phyloP scores from a whole-genome alignment of 202 grass and related monocot genomes.

The Carex arenaria region DNA sequence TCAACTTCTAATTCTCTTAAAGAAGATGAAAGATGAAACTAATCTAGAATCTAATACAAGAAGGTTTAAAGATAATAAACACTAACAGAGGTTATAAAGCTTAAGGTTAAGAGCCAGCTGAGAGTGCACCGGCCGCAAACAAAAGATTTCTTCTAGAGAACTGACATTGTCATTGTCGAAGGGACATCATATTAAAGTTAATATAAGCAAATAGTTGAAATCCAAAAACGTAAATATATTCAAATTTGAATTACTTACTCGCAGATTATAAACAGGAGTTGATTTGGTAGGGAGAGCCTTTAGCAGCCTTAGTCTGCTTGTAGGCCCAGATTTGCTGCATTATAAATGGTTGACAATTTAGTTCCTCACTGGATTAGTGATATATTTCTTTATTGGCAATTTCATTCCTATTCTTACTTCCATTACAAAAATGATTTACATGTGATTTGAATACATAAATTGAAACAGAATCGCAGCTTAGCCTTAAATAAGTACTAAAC shows the following conservation, averaged over 20 bases:
- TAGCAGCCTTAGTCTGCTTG: slow-evolving; percentile 55
- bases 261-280: slow-evolving; percentile 70
- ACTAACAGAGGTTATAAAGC: background rate
- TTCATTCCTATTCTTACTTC: background rate
- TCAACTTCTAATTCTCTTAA: background rate
- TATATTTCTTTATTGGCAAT: background rate
- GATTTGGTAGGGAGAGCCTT: slow-evolving; percentile 91
- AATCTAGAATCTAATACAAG: background rate
- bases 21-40: background rate
- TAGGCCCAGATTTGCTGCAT: slow-evolving; percentile 54
- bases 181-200: background rate
- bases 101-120: slow-evolving; percentile 27
- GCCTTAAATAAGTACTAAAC: background rate
- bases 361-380: background rate
- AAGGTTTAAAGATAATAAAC: background rate
- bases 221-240: background rate
- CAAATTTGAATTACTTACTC: slow-evolving; percentile 42
- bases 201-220: slow-evolving; percentile 6
- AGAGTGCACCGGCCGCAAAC: slow-evolving; percentile 74
- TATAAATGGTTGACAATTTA: slow-evolving; percentile 11
- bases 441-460: background rate
- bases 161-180: slow-evolving; percentile 26
- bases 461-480: background rate
- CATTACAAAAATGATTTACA: background rate
- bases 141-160: slow-evolving; percentile 94